phyloP scores from a whole-genome alignment of 1,139 yeast species.

The Pneumocystis carinii region DNA sequence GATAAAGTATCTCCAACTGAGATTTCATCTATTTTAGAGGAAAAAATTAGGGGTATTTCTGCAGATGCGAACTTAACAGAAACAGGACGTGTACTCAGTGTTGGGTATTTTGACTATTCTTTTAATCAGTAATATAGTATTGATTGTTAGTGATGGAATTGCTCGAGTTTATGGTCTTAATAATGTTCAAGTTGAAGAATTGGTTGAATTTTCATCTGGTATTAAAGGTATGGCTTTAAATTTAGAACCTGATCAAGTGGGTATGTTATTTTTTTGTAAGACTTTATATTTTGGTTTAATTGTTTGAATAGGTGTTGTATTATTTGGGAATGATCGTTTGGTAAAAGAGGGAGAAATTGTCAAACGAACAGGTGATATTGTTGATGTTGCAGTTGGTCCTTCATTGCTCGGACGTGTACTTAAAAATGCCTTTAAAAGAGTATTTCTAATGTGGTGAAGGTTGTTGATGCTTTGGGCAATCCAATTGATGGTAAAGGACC shows the following conservation, averaged over 20 bases:
- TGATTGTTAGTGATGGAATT: constrained; percentile 77
- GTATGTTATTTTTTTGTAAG: neutral
- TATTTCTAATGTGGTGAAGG: neutral
- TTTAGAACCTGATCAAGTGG: constrained; percentile 90
- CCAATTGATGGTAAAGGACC: constrained; percentile 99
- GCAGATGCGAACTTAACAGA: constrained; percentile 96
- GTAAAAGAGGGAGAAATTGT: constrained; percentile 99
- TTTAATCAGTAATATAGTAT: neutral
- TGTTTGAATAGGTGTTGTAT: constrained; percentile 76
- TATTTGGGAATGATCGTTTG: constrained; percentile 97
- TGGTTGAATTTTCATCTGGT: constrained; percentile 98
- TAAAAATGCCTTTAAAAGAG: neutral
- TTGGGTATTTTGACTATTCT: constrained; percentile 44
- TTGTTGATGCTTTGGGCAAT: constrained; percentile 97
- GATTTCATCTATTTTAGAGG: constrained; percentile 97
- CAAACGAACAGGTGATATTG: constrained; percentile 99
- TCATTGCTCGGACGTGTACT: constrained; percentile 84
- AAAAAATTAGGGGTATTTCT: constrained; percentile 97
- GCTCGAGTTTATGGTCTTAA: constrained; percentile 99
- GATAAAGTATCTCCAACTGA: constrained; percentile 99
- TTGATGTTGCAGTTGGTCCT: constrained; percentile 98
- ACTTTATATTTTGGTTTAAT: neutral
- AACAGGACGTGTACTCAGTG: constrained; percentile 98
- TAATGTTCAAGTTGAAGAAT: constrained; percentile 99
- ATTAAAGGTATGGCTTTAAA: constrained; percentile 99